phyloP scores from a whole-genome alignment of 75 land plant species.

The Azolla pinnata region DNA sequence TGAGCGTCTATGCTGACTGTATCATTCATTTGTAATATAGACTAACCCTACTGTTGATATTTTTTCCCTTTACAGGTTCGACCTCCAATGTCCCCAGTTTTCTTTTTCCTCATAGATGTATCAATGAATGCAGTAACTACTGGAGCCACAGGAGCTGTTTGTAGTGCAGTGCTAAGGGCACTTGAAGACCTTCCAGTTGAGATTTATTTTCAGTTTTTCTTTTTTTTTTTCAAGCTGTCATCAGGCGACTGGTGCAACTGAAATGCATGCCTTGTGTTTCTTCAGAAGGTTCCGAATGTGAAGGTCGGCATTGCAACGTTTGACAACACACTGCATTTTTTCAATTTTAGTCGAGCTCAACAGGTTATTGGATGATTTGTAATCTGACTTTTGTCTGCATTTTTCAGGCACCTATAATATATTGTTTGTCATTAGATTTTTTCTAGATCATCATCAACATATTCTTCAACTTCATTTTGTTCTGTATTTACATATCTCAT shows the following conservation, averaged over 20 bases:
- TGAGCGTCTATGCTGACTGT: too few species aligned
- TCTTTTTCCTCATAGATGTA: conserved; percentile 90
- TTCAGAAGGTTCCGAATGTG: conserved; percentile 84
- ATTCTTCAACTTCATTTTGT: too few species aligned
- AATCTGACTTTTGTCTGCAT: neutral
- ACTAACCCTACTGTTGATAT: too few species aligned
- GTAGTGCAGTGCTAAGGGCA: conserved; percentile 79
- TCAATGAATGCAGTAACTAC: conserved; percentile 88
- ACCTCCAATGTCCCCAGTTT: conserved; percentile 98
- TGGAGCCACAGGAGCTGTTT: conserved; percentile 96
- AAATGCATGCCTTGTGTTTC: too few species aligned
- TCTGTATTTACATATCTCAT: too few species aligned
- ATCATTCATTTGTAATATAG: too few species aligned
- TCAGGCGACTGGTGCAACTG: too few species aligned
- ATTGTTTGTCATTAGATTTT: too few species aligned
- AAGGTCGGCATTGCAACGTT: conserved; percentile 92
- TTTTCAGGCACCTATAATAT: too few species aligned
- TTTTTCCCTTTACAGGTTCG: conserved; percentile 82
- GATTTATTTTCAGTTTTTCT: too few species aligned
- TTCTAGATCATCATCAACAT: too few species aligned
- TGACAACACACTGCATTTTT: conserved; percentile 91
- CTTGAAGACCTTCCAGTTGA: conserved; percentile 50
- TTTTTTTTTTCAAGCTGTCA: too few species aligned
- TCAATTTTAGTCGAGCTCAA: conserved; percentile 73
- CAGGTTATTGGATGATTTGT: conserved; percentile 40